A percentile compares a stretch with the other conserved stretches of the same genome.
Evolutionary conservation across 352 stramenopile species (phyloP).

Genomic region (Pythium plurisporium): DNA sequence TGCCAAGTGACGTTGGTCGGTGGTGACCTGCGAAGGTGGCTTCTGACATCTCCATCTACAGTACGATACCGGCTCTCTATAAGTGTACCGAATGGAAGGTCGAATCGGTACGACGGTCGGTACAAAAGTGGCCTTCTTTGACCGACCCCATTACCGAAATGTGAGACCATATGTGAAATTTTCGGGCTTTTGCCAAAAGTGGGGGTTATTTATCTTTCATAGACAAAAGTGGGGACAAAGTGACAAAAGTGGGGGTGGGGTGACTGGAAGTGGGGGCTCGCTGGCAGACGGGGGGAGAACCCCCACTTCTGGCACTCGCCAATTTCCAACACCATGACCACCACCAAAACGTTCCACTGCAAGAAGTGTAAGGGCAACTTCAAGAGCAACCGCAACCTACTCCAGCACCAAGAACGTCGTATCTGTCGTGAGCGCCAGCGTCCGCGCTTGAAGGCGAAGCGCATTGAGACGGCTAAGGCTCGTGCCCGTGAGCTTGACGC

Average conservation of each 20-base stretch:
- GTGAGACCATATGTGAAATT: background rate
- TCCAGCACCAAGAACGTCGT: background rate
- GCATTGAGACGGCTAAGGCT: background rate
- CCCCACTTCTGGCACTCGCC: background rate
- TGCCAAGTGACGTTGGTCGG: background rate
- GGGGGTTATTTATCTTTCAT: background rate
- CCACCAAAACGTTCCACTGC: background rate
- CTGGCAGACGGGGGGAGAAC: background rate
- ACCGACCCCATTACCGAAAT: background rate
- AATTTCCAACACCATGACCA: background rate
- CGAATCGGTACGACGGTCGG: background rate
- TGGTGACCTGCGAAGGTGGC: background rate
- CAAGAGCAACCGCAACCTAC: background rate
- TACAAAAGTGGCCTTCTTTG: background rate
- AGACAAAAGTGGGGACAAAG: background rate
- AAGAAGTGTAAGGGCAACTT: background rate
- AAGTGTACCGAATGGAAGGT: background rate
- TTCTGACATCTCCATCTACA: constrained; percentile 6
- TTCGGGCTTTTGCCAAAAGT: background rate
- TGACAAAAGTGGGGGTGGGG: background rate
- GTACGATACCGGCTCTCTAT: background rate
- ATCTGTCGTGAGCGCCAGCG: background rate
- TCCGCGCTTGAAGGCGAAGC: background rate
- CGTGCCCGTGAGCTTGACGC: background rate
- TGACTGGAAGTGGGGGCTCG: background rate